Evolutionary conservation across 345 rosid genomes (phyloP).

Genomic region (Eutrema yunnanense): DNA sequence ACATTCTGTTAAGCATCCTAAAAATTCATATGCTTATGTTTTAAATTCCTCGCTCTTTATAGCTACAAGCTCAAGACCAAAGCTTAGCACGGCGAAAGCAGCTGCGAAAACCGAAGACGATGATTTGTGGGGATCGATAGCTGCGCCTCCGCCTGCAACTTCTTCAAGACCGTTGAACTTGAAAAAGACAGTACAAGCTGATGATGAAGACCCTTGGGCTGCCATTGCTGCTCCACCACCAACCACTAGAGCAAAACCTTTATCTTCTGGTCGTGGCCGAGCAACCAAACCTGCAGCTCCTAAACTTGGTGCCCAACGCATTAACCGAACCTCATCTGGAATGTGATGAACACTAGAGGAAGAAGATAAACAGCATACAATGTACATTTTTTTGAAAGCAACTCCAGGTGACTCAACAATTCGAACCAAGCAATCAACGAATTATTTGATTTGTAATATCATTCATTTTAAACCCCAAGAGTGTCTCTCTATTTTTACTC

Average conservation of each 20-base stretch:
- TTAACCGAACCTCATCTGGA: slow-evolving; percentile 77
- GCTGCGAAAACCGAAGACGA: slow-evolving; percentile 54
- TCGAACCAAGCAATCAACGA: slow-evolving; percentile 6
- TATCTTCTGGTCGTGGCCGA: slow-evolving; percentile 67
- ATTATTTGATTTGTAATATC: slow-evolving; percentile 46
- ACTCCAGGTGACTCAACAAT: slow-evolving; percentile 26
- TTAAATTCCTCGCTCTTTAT: background rate
- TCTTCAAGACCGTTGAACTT: slow-evolving; percentile 59
- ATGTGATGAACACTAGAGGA: slow-evolving; percentile 31
- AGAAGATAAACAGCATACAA: slow-evolving; percentile 16
- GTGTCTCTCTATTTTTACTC: slow-evolving; percentile 12
- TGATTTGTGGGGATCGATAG: slow-evolving; percentile 96
- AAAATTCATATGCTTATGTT: background rate
- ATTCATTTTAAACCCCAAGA: slow-evolving; percentile 42
- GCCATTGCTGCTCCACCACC: slow-evolving; percentile 96
- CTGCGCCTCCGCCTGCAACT: slow-evolving; percentile 75
- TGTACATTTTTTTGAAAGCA: slow-evolving; percentile 45
- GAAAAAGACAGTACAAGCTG: slow-evolving; percentile 41
- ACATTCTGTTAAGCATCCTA: background rate
- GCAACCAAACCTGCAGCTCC: slow-evolving; percentile 64
- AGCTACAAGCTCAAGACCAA: slow-evolving; percentile 60
- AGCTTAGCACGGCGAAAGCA: slow-evolving; percentile 37
- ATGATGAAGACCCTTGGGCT: slow-evolving; percentile 92
- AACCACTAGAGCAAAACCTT: slow-evolving; percentile 67
- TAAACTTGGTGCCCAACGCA: slow-evolving; percentile 86